Evolutionary conservation across 73 alveolate species (phyloP), one percentile per base, ranked within the genome.

Genomic region (Breviolum minutum): DNA sequence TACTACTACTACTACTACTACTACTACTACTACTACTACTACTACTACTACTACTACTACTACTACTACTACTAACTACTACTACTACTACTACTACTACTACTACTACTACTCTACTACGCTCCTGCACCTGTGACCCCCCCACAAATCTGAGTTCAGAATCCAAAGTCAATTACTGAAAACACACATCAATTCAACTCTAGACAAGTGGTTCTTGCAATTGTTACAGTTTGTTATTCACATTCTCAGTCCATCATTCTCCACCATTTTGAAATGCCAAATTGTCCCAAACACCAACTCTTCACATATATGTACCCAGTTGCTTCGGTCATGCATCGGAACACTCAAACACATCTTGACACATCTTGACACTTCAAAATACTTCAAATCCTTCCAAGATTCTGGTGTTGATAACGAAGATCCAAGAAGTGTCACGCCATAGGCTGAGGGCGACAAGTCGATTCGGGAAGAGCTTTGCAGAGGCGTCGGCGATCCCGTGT

Each of bases 371-470:
- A 16, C 79, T 2, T 69, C 4, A n/a, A n/a, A 29, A 40, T 20
- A 20, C 73, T 40, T 22, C 90, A 82, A 82, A 29, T 60, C 87
- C n/a, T 26, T 7, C 83, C 54, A 24, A 69, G 96, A 29, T 48
- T 17, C 96, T 48, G 54, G 71, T 3, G 62, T n/a, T 54, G 20
- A 63, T 79, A 26, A 68, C 27, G 54, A 29, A 60, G 87, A 63
- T 22, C 88, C 99, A 29, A 60, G 63, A 27, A 3, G 8, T 24
- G 95, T 12, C n/a, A 95, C 27, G 95, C 99, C 99, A n/a, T 82
- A 95, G 88, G 87, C 99, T 26, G 84, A 77, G 63, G 63, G 79
- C 10, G 88, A 19, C 63, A 63, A 40, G 69, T 91, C 99, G n/a
- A 8, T 17, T 7, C 73, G 61, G 62, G 81, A 64, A n/a, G 87